phyloP scores from a whole-genome alignment of 306 rosid genomes.

The Fragaria vesca region DNA sequence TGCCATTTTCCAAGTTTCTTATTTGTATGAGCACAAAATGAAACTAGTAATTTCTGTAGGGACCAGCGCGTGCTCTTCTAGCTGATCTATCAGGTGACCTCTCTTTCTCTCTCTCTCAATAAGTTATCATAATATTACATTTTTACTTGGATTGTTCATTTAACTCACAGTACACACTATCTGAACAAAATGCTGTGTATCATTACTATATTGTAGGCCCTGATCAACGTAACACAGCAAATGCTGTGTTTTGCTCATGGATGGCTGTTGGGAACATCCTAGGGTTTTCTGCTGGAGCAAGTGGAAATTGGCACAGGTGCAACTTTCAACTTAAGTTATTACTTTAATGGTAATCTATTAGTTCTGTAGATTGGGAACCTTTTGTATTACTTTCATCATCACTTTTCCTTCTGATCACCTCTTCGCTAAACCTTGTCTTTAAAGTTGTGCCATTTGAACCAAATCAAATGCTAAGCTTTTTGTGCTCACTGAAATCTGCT shows the following conservation, averaged over 20 bases:
- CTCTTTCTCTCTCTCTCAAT: slow-evolving; percentile 1
- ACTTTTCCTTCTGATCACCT: not conserved
- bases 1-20: not conserved
- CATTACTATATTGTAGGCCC: slow-evolving; percentile 55
- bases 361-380: slow-evolving; percentile 17
- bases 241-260: slow-evolving; percentile 98
- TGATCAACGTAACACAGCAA: slow-evolving; percentile 85
- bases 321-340: slow-evolving; percentile 19
- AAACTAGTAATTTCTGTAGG: slow-evolving; percentile 48
- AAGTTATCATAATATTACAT: not conserved
- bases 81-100: slow-evolving; percentile 87
- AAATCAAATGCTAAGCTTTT: slow-evolving; percentile 9
- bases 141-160: not conserved
- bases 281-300: slow-evolving; percentile 95
- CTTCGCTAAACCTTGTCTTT: not conserved
- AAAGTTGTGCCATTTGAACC: not conserved
- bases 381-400: not conserved
- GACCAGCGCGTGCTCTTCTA: slow-evolving; percentile 99
- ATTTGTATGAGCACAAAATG: slow-evolving; percentile 19
- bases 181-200: slow-evolving; percentile 7
- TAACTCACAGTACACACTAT: not conserved
- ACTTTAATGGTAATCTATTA: slow-evolving; percentile 13
- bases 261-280: slow-evolving; percentile 98
- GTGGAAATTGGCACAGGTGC: slow-evolving; percentile 95
- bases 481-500: not conserved